Evolutionary conservation across 2,329 filamentous ascomycete genomes (phyloP).

Genomic region (Chrysoporthe austroafricana): DNA sequence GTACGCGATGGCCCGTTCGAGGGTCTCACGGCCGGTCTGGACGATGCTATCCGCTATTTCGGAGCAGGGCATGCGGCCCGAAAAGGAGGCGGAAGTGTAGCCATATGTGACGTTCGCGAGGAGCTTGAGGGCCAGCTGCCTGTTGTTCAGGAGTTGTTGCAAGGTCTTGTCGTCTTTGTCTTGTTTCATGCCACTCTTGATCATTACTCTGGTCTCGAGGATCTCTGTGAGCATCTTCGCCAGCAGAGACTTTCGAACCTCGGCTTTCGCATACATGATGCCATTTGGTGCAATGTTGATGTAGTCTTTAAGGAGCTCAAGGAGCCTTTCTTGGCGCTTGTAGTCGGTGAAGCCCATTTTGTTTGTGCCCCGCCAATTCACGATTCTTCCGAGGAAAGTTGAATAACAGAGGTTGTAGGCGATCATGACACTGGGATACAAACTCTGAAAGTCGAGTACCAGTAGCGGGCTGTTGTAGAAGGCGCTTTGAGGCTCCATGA

Average conservation of each 20-base stretch:
- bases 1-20: slow-evolving; percentile 89
- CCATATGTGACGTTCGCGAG: slow-evolving; percentile 99
- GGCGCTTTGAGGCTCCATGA: slow-evolving; percentile 95
- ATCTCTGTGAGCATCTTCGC: slow-evolving; percentile 98
- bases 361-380: slow-evolving; percentile 84
- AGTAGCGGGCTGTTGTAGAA: slow-evolving; percentile 91
- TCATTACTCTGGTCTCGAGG: slow-evolving; percentile 94
- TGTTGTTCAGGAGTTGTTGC: slow-evolving; percentile 87
- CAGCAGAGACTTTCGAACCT: slow-evolving; percentile 85
- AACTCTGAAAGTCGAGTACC: slow-evolving; percentile 92
- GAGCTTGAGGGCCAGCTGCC: slow-evolving; percentile 90
- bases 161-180: slow-evolving; percentile 86
- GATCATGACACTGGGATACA: slow-evolving; percentile 98
- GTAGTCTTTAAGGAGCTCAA: slow-evolving; percentile 79
- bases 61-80: slow-evolving; percentile 94
- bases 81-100: slow-evolving; percentile 96
- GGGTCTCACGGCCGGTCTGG: slow-evolving; percentile 89
- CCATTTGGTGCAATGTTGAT: slow-evolving; percentile 95
- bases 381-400: slow-evolving; percentile 86
- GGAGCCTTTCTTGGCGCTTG: slow-evolving; percentile 71
- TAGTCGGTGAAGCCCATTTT: slow-evolving; percentile 96
- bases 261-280: slow-evolving; percentile 89
- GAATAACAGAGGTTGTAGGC: slow-evolving; percentile 99
- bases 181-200: slow-evolving; percentile 94
- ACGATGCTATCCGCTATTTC: slow-evolving; percentile 99